phyloP scores from a whole-genome alignment of 805 yeast species.

The Tetrapisispora phaffii region DNA sequence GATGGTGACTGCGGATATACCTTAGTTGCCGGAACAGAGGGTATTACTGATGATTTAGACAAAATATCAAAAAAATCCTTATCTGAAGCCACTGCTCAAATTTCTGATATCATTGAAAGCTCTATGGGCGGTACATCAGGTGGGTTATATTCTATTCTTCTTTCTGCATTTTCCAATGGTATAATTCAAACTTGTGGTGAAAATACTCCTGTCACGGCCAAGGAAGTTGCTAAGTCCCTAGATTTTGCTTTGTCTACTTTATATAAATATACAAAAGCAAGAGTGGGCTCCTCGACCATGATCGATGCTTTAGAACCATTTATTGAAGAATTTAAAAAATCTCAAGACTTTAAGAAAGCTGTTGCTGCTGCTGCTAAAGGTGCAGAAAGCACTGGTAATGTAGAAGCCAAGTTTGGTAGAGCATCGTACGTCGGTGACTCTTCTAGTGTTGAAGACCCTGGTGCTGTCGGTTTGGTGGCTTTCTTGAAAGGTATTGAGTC shows the following conservation, averaged over 20 bases:
- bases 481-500: conserved; percentile 33
- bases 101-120: conserved; percentile 76
- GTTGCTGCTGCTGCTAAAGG: conserved; percentile 62
- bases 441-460: conserved; percentile 76
- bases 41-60: conserved; percentile 47
- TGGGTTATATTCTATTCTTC: conserved; percentile 77
- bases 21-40: conserved; percentile 70
- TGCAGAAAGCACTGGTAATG: conserved; percentile 61
- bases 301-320: conserved; percentile 87
- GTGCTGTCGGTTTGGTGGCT: conserved; percentile 78
- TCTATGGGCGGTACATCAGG: conserved; percentile 99
- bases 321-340: conserved; percentile 45
- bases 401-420: conserved; percentile 84
- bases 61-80: conserved; percentile 33
- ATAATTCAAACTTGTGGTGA: conserved; percentile 27
- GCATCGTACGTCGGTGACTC: conserved; percentile 86
- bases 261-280: conserved; percentile 79
- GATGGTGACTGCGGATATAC: conserved; percentile 98
- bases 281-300: conserved; percentile 81
- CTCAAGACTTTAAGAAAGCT: conserved; percentile 50
- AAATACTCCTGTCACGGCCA: conserved; percentile 24
- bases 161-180: conserved; percentile 63
- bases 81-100: conserved; percentile 51
- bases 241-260: conserved; percentile 56
- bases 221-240: conserved; percentile 40